A percentile compares a stretch with the other conserved stretches of the same genome.
Conservation (phyloP, 192 early-diverging fungal species). For the Coemansia sp. region DNA sequence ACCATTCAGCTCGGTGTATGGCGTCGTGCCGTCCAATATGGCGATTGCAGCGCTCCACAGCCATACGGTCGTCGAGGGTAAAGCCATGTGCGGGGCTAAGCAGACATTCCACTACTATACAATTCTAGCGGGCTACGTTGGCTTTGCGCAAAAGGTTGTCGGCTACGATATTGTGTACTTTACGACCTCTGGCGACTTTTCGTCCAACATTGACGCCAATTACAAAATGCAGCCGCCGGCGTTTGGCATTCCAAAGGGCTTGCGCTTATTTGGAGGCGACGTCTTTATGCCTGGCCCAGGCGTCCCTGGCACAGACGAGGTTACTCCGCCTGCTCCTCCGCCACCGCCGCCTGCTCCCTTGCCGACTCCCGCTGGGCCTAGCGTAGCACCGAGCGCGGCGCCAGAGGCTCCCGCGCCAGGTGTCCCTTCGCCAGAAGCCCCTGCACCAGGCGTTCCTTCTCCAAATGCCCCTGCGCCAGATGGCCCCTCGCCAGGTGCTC, state of each 20-base stretch:
- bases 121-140: conserved; percentile 17
- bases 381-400: not conserved
- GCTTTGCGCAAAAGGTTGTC: conserved; percentile 20
- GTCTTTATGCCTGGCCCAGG: not conserved
- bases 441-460: not conserved
- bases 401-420: not conserved
- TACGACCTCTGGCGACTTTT: conserved; percentile 4
- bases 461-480: not conserved
- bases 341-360: not conserved
- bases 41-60: conserved; percentile 23
- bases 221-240: conserved; percentile 2
- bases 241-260: not conserved
- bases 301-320: not conserved
- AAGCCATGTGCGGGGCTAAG: conserved; percentile 12
- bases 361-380: not conserved
- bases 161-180: conserved; percentile 8
- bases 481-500: not conserved
- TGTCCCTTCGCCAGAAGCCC: not conserved
- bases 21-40: not conserved
- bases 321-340: not conserved
- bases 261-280: conserved; percentile 1
- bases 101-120: conserved; percentile 21
- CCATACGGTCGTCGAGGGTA: conserved; percentile 17
- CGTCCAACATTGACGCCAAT: not conserved
- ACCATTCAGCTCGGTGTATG: conserved; percentile 24